A percentile compares a stretch with the other conserved stretches of the same genome.
phyloP scores from a whole-genome alignment of 176 grass and related monocot species.

The Calamus simplicifolius region DNA sequence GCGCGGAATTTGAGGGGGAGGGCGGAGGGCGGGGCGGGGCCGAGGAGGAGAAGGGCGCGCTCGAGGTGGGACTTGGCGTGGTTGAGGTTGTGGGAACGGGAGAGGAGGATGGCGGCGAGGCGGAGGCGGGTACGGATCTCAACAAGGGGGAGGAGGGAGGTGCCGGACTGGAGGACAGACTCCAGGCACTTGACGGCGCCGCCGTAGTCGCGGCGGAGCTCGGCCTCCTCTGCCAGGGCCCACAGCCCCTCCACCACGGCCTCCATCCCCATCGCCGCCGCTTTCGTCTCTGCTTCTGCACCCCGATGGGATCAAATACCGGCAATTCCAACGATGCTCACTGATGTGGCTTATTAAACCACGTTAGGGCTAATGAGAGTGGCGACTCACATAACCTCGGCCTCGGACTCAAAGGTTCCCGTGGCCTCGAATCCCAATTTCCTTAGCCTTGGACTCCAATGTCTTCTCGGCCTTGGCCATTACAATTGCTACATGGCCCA shows the following conservation, averaged over 20 bases:
- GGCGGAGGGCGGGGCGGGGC: conserved; percentile 51
- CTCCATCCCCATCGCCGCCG: conserved; percentile 2
- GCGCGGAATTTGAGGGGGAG: conserved; percentile 67
- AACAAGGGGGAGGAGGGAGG: conserved; percentile 61
- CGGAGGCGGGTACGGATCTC: conserved; percentile 78
- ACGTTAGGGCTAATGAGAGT: too few species aligned
- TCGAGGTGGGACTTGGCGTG: conserved; percentile 80
- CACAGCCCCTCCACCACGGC: conserved; percentile 62
- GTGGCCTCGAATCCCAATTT: too few species aligned
- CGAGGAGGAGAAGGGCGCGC: conserved; percentile 63
- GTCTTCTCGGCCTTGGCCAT: too few species aligned
- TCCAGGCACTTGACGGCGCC: conserved; percentile 52
- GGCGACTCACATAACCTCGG: too few species aligned
- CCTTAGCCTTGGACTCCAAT: too few species aligned
- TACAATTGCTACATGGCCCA: too few species aligned
- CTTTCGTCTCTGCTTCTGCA: too few species aligned
- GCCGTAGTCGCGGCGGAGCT: conserved; percentile 56
- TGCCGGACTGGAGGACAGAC: conserved; percentile 33
- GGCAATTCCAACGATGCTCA: too few species aligned
- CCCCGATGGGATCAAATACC: too few species aligned
- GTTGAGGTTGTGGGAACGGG: conserved; percentile 38
- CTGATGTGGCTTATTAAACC: too few species aligned
- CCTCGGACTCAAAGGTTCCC: too few species aligned
- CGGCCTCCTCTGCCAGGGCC: conserved; percentile 71
- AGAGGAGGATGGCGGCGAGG: conserved; percentile 52